Evolutionary conservation across 140 eudicot genomes (phyloP).

Genomic region (Senecio squalidus): DNA sequence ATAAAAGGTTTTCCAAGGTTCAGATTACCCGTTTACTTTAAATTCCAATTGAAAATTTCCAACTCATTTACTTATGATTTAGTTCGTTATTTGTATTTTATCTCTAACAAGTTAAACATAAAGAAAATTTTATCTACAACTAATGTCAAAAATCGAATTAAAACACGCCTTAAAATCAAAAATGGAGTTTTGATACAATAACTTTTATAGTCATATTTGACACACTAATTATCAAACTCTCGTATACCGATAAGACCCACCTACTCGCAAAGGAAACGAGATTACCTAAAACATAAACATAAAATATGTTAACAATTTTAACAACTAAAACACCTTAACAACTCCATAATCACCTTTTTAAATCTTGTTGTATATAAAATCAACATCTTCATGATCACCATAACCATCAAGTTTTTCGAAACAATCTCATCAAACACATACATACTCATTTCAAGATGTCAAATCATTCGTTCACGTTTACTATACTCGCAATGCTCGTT

Average conservation of each 20-base stretch:
- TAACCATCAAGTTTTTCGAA: conserved; percentile 5
- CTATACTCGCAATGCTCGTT: conserved; percentile 22
- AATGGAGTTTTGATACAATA: background rate
- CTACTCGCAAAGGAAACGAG: background rate
- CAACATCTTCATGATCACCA: conserved; percentile 17
- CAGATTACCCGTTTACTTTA: too few relatives aligned
- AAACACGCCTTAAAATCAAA: too few relatives aligned
- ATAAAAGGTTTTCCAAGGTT: too few relatives aligned
- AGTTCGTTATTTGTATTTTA: too few relatives aligned
- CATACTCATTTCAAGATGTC: conserved; percentile 41
- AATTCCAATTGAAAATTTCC: too few relatives aligned
- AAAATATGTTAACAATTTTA: conserved; percentile 6
- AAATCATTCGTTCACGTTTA: conserved; percentile 17
- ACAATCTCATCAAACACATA: background rate
- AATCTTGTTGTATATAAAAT: conserved; percentile 18
- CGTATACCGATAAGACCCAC: too few relatives aligned
- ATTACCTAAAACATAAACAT: conserved; percentile 14
- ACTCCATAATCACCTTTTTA: conserved; percentile 22
- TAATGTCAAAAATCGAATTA: too few relatives aligned
- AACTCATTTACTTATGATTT: too few relatives aligned
- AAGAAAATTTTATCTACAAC: too few relatives aligned
- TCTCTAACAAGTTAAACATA: too few relatives aligned
- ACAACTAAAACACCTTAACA: conserved; percentile 18
- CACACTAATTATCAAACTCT: too few relatives aligned
- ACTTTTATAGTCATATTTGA: too few relatives aligned